Percentiles rank a stretch among this genome's conserved stretches.
These are phyloP conservation scores for Suillus subaureus DNA, from an alignment of 768 basidiomycete genomes.

Conservation along the genomic window DNA sequence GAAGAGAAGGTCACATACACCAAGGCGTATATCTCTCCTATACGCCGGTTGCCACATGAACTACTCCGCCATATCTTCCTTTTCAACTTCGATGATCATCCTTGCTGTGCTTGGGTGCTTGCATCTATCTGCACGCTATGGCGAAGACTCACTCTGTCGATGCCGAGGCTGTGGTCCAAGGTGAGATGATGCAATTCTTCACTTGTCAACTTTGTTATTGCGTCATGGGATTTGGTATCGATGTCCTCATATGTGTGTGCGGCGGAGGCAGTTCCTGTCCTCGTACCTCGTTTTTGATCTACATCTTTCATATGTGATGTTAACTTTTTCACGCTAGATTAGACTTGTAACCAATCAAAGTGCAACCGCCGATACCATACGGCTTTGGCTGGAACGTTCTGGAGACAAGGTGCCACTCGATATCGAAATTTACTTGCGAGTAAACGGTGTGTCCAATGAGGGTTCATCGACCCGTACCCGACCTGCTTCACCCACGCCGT, in stretches of 20 bases:
- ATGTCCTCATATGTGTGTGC: neutral
- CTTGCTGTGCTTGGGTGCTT: slow-evolving; percentile 78
- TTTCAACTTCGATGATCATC: slow-evolving; percentile 66
- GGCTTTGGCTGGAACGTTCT: slow-evolving; percentile 82
- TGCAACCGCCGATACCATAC: slow-evolving; percentile 75
- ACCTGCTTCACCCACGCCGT: slow-evolving; percentile 33
- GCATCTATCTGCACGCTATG: slow-evolving; percentile 68
- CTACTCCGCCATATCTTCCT: slow-evolving; percentile 74
- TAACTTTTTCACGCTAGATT: slow-evolving; percentile 47
- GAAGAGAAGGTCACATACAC: slow-evolving; percentile 52
- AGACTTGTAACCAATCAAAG: slow-evolving; percentile 71
- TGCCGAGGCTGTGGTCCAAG: slow-evolving; percentile 79
- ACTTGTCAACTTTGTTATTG: slow-evolving; percentile 5
- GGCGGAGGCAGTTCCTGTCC: neutral
- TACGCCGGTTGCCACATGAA: slow-evolving; percentile 70
- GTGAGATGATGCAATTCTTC: slow-evolving; percentile 38
- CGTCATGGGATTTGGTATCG: slow-evolving; percentile 13
- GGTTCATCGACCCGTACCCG: slow-evolving; percentile 25
- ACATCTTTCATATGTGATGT: slow-evolving; percentile 5
- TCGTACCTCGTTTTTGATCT: slow-evolving; percentile 7
- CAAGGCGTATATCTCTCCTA: slow-evolving; percentile 71
- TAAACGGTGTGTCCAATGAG: slow-evolving; percentile 35
- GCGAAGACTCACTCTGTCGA: slow-evolving; percentile 64
- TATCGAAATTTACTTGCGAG: slow-evolving; percentile 77
- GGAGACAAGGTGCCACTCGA: slow-evolving; percentile 71